Evolutionary conservation across 306 rosid species (phyloP).

Genomic region (Malus sylvestris): DNA sequence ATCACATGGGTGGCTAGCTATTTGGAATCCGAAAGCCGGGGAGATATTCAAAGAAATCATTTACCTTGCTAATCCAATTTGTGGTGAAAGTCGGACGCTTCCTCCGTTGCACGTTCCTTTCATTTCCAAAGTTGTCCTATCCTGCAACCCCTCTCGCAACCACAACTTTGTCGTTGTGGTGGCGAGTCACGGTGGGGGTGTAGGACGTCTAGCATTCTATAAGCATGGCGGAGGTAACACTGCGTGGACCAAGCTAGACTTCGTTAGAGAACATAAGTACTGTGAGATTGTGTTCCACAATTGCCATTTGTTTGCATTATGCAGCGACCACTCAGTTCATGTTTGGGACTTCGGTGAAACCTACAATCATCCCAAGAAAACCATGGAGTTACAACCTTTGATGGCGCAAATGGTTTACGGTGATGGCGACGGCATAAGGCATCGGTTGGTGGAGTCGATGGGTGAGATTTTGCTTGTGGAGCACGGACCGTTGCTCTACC

Average conservation of each 20-base stretch:
- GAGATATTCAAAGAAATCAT: background rate
- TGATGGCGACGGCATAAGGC: background rate
- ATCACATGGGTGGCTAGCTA: constrained; percentile 1
- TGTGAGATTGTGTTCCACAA: background rate
- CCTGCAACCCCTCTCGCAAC: background rate
- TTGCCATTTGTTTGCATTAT: background rate
- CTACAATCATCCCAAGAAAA: background rate
- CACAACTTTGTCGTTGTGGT: background rate
- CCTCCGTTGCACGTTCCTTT: background rate
- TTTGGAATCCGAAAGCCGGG: background rate
- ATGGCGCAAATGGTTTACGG: background rate
- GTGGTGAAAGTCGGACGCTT: background rate
- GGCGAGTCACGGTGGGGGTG: too few relatives aligned
- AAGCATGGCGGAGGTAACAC: background rate
- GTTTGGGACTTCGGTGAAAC: background rate
- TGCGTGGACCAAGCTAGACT: background rate
- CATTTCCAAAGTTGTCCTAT: background rate
- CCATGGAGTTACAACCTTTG: background rate
- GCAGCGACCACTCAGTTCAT: background rate
- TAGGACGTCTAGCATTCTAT: background rate
- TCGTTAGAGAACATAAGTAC: background rate
- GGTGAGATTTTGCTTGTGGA: background rate
- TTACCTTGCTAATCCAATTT: background rate
- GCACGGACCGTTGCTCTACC: background rate
- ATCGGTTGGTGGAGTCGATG: background rate